phyloP scores from a whole-genome alignment of 257 asterid species.

The Dorcoceras hygrometricum region DNA sequence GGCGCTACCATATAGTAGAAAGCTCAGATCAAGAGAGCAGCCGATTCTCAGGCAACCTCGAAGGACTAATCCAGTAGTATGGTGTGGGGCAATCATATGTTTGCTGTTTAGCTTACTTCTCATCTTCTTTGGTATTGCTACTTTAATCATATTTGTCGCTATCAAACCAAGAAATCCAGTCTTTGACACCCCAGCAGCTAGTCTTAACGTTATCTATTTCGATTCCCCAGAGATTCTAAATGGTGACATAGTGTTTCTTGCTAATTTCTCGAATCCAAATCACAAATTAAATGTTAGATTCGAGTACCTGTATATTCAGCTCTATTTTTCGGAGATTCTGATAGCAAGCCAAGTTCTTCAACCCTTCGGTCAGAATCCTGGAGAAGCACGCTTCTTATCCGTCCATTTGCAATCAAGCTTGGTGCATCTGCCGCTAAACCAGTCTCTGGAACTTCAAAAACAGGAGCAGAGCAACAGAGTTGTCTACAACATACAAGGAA shows the following conservation, averaged over 20 bases:
- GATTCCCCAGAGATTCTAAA: constrained; percentile 48
- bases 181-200: constrained; percentile 69
- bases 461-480: constrained; percentile 62
- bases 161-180: constrained; percentile 63
- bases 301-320: constrained; percentile 59
- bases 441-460: constrained; percentile 57
- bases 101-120: constrained; percentile 62
- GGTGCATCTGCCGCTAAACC: constrained; percentile 55
- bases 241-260: constrained; percentile 56
- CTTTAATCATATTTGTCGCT: constrained; percentile 47
- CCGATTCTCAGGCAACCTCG: constrained; percentile 46
- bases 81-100: constrained; percentile 70
- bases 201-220: constrained; percentile 45
- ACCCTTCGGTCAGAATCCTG: constrained; percentile 52
- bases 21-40: constrained; percentile 42
- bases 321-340: constrained; percentile 46
- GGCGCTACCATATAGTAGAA: constrained; percentile 29
- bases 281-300: constrained; percentile 56
- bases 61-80: constrained; percentile 58
- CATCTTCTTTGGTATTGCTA: constrained; percentile 64
- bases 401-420: constrained; percentile 63
- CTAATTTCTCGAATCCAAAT: constrained; percentile 84
- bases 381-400: constrained; percentile 39
- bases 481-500: constrained; percentile 52
- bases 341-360: constrained; percentile 52